phyloP scores from a whole-genome alignment of 331 rosid genomes.

The Quercus phellos region DNA sequence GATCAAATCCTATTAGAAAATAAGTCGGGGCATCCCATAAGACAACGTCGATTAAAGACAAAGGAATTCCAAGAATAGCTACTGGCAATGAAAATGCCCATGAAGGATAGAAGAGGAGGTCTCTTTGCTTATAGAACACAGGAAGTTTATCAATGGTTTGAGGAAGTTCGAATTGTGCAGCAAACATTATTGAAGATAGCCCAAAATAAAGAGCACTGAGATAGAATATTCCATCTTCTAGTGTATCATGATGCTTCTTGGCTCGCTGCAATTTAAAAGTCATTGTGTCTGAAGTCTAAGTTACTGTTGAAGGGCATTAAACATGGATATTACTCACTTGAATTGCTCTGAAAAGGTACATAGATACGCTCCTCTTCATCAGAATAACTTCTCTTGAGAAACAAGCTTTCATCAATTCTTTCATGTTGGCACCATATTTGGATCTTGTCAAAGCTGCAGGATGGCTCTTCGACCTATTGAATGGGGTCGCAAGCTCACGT shows the following conservation, averaged over 20 bases:
- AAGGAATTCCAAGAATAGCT: slow-evolving; percentile 26
- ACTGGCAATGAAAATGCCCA: slow-evolving; percentile 40
- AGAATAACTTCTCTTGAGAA: slow-evolving; percentile 29
- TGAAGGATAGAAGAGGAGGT: slow-evolving; percentile 36
- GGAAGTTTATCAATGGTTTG: slow-evolving; percentile 31
- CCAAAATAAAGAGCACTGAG: slow-evolving; percentile 29
- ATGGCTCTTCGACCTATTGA: slow-evolving; percentile 30
- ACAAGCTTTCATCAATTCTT: slow-evolving; percentile 36
- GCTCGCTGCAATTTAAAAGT: slow-evolving; percentile 8
- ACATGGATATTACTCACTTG: slow-evolving; percentile 19
- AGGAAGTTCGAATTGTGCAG: slow-evolving; percentile 36
- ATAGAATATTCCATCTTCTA: slow-evolving; percentile 25
- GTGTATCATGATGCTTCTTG: slow-evolving; percentile 10
- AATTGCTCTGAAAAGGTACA: slow-evolving; percentile 17
- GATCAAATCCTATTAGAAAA: slow-evolving; percentile 29
- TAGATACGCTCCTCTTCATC: slow-evolving; percentile 23
- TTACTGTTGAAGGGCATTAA: not conserved
- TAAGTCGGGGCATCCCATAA: slow-evolving; percentile 31
- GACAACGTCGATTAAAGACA: slow-evolving; percentile 21
- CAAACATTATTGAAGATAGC: slow-evolving; percentile 9
- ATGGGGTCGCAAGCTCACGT: slow-evolving; percentile 35
- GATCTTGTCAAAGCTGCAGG: slow-evolving; percentile 34
- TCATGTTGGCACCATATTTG: slow-evolving; percentile 31
- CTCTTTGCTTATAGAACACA: slow-evolving; percentile 44
- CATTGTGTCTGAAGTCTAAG: not conserved